Base-by-base conservation (phyloP, 192 early-diverging fungal genomes). In the Gigaspora rosea region DNA sequence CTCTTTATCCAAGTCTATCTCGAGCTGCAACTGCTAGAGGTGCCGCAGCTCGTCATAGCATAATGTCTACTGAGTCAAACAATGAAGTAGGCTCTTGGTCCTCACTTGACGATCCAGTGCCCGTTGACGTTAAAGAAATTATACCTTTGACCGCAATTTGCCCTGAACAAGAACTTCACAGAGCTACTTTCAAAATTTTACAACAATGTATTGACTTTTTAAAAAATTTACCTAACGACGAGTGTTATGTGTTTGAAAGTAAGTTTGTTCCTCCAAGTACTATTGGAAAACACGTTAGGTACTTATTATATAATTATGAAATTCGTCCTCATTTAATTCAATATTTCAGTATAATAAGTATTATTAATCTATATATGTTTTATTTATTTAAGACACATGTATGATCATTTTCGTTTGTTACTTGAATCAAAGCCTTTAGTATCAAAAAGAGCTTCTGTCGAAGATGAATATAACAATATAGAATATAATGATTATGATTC, bases 281-380 rank as follows among this genome's bases (percentile, higher is more conserved):
- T 6, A 76, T 76, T 8, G 74, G 74, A 49, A 62, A 65, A 52
- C 74, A 76, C 35, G 62, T 76, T 35, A 76, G 74, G 74, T 76
- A 76, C 3, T 46, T 50, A 69, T 36, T 20, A 51, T 41, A 27
- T 27, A 27, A 27, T 27, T 27, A 27, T 27, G 27, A 27, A n/a
- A 27, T 27, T 27, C 7, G 46, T 46, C 67, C 4, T 20, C 13
- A 20, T 70, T 22, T 20, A 7, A 70, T 41, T n/a, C 0, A 15
- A 11, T n/a, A 36, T 18, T 27, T 27, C 1, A 27, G 27, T 27
- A 27, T 70, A 15, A 8, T 48, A 48, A 15, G 7, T 20, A 49
- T 49, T 70, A 22, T 49, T 49, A 50, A 46, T 50, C 15, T 49
- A 46, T 70, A 41, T 6, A 46, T 27, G 27, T 22, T n/a, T 22